Percentiles rank a stretch among this genome's conserved stretches.
phyloP scores from a whole-genome alignment of 1,284 basidiomycete species.

The Ustilago sp. region DNA sequence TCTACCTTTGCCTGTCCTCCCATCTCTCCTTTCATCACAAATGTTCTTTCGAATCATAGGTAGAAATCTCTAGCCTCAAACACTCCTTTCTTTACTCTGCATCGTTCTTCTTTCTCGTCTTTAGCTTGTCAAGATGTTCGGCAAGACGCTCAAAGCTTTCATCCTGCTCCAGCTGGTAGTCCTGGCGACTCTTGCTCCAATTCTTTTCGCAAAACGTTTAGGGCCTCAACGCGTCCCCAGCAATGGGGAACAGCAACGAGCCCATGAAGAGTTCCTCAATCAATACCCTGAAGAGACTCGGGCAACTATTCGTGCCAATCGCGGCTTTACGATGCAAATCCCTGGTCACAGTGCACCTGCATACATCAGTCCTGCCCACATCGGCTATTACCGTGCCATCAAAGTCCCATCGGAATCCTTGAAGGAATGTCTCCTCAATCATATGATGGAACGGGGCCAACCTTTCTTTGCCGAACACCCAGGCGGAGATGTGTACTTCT shows the following conservation, averaged over 20 bases:
- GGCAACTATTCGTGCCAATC: too few species aligned
- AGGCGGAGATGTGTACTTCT: too few species aligned
- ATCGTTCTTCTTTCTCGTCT: not conserved
- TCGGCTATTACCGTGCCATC: too few species aligned
- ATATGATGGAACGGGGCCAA: too few species aligned
- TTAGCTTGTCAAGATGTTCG: constrained; percentile 4
- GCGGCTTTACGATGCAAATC: too few species aligned
- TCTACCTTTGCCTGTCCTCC: not conserved
- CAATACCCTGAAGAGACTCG: too few species aligned
- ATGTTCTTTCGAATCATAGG: not conserved
- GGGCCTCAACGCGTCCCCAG: not conserved
- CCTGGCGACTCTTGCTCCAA: not conserved
- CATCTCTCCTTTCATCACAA: not conserved
- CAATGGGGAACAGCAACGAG: not conserved
- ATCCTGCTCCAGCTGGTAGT: not conserved
- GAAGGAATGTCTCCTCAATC: too few species aligned
- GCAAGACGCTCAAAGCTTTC: not conserved
- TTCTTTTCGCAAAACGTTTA: not conserved
- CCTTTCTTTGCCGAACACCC: too few species aligned
- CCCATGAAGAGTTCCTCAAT: too few species aligned
- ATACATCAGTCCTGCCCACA: too few species aligned
- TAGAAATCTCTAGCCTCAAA: not conserved
- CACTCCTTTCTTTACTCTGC: not conserved
- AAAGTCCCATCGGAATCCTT: too few species aligned
- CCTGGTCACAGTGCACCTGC: too few species aligned